Base-by-base conservation (phyloP, 352 stramenopile species). In the Phytopythium ostracodes region DNA sequence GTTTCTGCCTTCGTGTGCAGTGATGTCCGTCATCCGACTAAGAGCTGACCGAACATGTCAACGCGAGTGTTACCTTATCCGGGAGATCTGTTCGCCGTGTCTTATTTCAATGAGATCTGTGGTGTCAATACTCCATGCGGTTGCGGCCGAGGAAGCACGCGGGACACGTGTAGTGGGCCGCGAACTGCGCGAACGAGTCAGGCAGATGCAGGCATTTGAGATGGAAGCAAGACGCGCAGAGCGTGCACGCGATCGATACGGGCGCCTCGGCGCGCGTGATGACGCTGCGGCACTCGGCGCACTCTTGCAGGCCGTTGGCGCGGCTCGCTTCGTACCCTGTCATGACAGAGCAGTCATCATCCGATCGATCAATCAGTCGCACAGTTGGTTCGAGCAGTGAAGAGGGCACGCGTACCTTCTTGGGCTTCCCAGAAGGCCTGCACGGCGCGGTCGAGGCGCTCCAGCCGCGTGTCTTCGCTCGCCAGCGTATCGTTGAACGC, bases 131-230 rank as follows among this genome's bases (percentile, higher is more conserved):
- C 12, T 29, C 35, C 53, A 59, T 44, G 35, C 55, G 38, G n/a
- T 43, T 60, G 53, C 75, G 59, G n/a, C 77, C 77, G 15, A 88
- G 66, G 61, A 86, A 91, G 66, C 81, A 91, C 36, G 62, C 67
- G 11, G 81, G 79, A 63, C 81, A 91, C 9, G 76, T 84, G 62
- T 87, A 91, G 57, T 80, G 69, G 1, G 67, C 61, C 1, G 77
- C 70, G 46, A 84, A 89, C 49, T 91, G 79, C 2, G 69, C 62
- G 58, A 91, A 89, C 18, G 77, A 87, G 1, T 72, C 63, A 0
- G 81, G 79, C 4, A 91, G 66, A 33, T 84, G 70, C 18, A 88
- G 63, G 46, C 81, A 89, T 15, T 49, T 61, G 22, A 91, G 60
- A 60, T 91, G 81, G 55, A 86, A 91, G 8, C 68, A 62, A 0